phyloP scores from a whole-genome alignment of 2,329 filamentous ascomycete genomes.

The Chalaropsis ovoidea region DNA sequence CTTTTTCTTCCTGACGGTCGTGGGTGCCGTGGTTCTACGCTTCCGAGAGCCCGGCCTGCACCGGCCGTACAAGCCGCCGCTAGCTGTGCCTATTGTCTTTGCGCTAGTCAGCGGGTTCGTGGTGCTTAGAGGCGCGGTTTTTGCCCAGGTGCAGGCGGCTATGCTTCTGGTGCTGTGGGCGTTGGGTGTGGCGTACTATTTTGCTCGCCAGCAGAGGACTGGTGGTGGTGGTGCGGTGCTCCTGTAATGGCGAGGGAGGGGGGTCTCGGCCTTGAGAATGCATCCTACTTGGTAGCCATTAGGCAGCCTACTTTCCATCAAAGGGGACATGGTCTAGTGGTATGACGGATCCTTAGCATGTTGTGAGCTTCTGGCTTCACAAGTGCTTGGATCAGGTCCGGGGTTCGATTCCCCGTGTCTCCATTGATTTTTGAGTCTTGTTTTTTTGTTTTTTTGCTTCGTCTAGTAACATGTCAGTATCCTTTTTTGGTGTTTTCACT shows the following conservation, averaged over 20 bases:
- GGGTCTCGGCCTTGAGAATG: background rate
- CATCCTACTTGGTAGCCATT: background rate
- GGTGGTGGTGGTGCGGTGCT: no score
- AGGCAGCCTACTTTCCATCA: background rate
- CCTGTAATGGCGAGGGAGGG: background rate
- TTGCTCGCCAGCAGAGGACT: slow-evolving; percentile 35
- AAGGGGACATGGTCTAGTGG: slow-evolving; percentile 24
- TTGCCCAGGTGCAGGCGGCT: slow-evolving; percentile 45
- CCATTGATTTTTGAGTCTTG: background rate
- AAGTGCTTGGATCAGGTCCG: slow-evolving; percentile 23
- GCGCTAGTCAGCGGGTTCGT: slow-evolving; percentile 50
- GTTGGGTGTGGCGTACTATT: slow-evolving; percentile 32
- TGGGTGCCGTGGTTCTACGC: slow-evolving; percentile 48
- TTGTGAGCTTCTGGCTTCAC: background rate
- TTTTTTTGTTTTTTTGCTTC: background rate
- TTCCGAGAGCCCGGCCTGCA: slow-evolving; percentile 45
- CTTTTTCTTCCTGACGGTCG: slow-evolving; percentile 54
- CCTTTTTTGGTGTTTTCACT: background rate
- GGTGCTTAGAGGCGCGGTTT: slow-evolving; percentile 48
- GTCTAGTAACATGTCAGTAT: background rate
- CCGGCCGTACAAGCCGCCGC: slow-evolving; percentile 46
- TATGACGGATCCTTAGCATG: slow-evolving; percentile 25
- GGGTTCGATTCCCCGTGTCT: slow-evolving; percentile 25
- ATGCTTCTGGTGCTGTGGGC: slow-evolving; percentile 44
- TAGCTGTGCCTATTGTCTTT: slow-evolving; percentile 45